Evolutionary conservation across 495 filamentous ascomycete genomes (phyloP).

Genomic region (Aspergillus egyptiacus): DNA sequence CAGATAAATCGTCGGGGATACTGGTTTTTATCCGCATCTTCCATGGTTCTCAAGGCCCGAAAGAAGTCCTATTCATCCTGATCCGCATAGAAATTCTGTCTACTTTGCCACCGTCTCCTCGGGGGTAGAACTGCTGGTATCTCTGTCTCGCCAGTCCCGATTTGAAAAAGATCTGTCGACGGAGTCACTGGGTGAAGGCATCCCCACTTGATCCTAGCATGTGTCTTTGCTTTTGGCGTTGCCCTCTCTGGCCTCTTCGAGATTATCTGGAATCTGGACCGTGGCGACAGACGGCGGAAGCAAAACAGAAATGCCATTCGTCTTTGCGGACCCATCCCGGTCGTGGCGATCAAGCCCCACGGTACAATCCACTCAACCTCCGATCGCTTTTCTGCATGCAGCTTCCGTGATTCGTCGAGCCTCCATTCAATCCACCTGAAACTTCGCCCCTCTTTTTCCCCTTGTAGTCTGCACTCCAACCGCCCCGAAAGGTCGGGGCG

Average conservation of each 20-base stretch:
- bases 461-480: background rate
- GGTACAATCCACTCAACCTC: conserved; percentile 12
- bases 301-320: conserved; percentile 7
- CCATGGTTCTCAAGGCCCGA: background rate
- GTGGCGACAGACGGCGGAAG: conserved; percentile 14
- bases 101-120: conserved; percentile 6
- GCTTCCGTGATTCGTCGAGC: conserved; percentile 22
- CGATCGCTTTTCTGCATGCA: conserved; percentile 3
- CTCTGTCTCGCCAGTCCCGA: background rate
- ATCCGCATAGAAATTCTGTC: background rate
- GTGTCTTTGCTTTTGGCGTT: conserved; percentile 6
- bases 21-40: conserved; percentile 3
- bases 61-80: conserved; percentile 4
- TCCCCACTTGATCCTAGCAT: conserved; percentile 3
- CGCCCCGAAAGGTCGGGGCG: conserved; percentile 2
- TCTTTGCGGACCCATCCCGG: conserved; percentile 2
- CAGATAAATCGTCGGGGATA: background rate
- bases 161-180: background rate
- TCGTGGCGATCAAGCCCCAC: conserved; percentile 18
- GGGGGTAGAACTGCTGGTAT: too few species aligned
- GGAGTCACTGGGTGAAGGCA: background rate
- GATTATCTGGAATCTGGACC: conserved; percentile 2
- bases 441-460: conserved; percentile 5
- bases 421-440: conserved; percentile 7
- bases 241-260: background rate